A percentile compares a stretch with the other conserved stretches of the same genome.
Evolutionary conservation across 441 rosid species (phyloP).

Genomic region (Syzygium malaccense): DNA sequence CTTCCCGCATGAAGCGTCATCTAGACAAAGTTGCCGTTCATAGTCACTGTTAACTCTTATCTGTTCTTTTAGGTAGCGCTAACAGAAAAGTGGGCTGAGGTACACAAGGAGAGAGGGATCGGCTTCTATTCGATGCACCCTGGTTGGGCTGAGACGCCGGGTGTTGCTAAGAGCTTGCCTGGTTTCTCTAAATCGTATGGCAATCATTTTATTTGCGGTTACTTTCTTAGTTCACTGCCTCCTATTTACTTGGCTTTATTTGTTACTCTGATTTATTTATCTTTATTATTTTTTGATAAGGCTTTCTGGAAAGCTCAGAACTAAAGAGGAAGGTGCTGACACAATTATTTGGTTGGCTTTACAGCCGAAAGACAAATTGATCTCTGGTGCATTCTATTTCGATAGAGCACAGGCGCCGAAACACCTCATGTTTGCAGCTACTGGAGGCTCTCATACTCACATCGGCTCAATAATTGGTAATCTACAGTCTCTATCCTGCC

Average conservation of each 20-base stretch:
- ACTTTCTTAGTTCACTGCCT: neutral
- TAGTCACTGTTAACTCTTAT: neutral
- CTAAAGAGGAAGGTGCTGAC: constrained; percentile 85
- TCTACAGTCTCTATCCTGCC: constrained; percentile 33
- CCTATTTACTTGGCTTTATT: neutral
- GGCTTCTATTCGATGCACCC: constrained; percentile 93
- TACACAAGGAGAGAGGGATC: constrained; percentile 55
- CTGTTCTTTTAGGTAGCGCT: constrained; percentile 50
- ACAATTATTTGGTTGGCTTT: constrained; percentile 71
- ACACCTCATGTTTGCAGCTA: constrained; percentile 58
- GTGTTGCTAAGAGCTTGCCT: constrained; percentile 68
- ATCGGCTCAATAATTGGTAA: constrained; percentile 39
- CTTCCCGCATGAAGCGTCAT: neutral
- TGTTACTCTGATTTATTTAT: neutral
- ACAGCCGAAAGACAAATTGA: constrained; percentile 70
- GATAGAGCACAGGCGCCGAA: constrained; percentile 78
- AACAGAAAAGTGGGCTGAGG: constrained; percentile 73
- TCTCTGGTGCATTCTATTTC: constrained; percentile 68
- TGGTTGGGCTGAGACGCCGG: constrained; percentile 92
- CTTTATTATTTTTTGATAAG: constrained; percentile 11
- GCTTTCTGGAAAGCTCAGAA: constrained; percentile 70
- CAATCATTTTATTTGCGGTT: neutral
- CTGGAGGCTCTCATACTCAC: constrained; percentile 41
- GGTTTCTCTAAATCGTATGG: constrained; percentile 46
- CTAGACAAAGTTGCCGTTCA: neutral